phyloP scores from a whole-genome alignment of 305 asterid genomes.

The Solanum hybrid region DNA sequence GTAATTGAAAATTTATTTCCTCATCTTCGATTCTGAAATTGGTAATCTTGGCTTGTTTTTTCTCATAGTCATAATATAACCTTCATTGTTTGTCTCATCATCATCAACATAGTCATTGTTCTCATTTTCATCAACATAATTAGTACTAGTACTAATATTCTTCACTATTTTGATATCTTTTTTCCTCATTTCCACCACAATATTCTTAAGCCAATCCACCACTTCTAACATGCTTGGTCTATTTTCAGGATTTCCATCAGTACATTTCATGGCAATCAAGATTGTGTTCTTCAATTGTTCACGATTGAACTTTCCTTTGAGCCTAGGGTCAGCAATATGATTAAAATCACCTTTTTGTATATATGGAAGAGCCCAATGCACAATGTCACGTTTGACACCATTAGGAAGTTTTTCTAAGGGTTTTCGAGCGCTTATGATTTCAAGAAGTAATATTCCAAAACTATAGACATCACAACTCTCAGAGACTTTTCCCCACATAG shows the following conservation, averaged over 20 bases:
- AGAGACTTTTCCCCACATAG: constrained; percentile 81
- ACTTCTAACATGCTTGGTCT: constrained; percentile 61
- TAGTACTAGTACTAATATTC: background rate
- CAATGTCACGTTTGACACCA: constrained; percentile 63
- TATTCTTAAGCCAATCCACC: constrained; percentile 48
- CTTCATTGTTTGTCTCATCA: background rate
- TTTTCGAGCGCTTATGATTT: constrained; percentile 45
- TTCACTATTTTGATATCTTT: constrained; percentile 19
- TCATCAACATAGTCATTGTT: constrained; percentile 8
- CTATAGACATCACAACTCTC: constrained; percentile 75
- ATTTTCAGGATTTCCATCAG: constrained; percentile 39
- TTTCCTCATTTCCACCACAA: constrained; percentile 12
- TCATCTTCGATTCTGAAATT: background rate
- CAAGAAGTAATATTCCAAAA: constrained; percentile 64
- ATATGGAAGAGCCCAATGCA: constrained; percentile 57
- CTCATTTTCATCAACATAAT: constrained; percentile 12
- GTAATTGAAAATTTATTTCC: background rate
- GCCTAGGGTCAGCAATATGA: constrained; percentile 53
- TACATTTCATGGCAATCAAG: constrained; percentile 44
- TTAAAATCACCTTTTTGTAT: constrained; percentile 42
- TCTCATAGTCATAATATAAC: background rate
- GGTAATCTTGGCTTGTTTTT: background rate
- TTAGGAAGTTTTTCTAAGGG: constrained; percentile 57
- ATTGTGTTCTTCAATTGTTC: constrained; percentile 27
- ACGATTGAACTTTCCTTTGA: constrained; percentile 39